Evolutionary conservation across 2,329 filamentous ascomycete species (phyloP).

Genomic region (Colletotrichum costaricense): DNA sequence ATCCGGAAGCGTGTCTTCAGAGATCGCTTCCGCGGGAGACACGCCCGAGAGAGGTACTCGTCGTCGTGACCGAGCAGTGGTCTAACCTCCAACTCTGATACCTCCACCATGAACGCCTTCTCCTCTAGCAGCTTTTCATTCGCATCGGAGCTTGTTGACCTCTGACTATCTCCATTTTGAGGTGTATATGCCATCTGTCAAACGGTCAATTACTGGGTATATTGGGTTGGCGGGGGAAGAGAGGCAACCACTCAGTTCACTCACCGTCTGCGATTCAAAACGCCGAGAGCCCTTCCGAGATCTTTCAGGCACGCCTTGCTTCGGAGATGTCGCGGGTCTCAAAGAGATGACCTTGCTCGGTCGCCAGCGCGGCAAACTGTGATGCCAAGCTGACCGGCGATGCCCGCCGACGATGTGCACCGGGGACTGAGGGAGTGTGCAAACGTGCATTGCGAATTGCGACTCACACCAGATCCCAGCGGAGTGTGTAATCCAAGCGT

Average conservation of each 20-base stretch:
- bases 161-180: background rate
- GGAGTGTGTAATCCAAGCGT: background rate
- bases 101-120: background rate
- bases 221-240: background rate
- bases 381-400: background rate
- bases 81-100: background rate
- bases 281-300: background rate
- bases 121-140: background rate
- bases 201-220: background rate
- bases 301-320: background rate
- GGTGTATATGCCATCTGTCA: background rate
- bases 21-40: background rate
- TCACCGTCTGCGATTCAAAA: background rate
- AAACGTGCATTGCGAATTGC: conserved; percentile 21
- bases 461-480: background rate
- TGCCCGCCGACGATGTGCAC: background rate
- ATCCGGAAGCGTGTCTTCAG: background rate
- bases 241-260: background rate
- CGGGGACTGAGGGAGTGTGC: conserved; percentile 19
- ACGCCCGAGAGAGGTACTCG: background rate
- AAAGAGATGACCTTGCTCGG: background rate
- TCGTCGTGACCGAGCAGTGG: background rate
- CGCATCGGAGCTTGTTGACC: background rate
- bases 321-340: background rate
- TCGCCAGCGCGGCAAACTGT: conserved; percentile 2